phyloP scores from a whole-genome alignment of 768 basidiomycete species.

The Panus rudis region DNA sequence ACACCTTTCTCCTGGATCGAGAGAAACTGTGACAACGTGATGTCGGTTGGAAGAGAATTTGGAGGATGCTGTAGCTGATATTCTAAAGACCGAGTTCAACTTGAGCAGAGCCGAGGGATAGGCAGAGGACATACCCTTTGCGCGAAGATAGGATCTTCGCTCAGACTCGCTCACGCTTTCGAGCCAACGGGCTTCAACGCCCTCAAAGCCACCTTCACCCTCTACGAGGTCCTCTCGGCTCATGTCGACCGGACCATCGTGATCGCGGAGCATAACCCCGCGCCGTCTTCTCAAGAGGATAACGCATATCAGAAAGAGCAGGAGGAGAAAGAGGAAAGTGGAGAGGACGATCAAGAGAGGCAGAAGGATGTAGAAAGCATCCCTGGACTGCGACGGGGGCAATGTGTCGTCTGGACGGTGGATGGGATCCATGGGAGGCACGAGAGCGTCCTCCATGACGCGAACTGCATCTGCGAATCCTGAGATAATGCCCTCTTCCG shows the following conservation, averaged over 20 bases:
- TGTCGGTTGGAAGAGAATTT: conserved; percentile 95
- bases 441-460: background rate
- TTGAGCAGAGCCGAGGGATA: conserved; percentile 4
- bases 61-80: conserved; percentile 86
- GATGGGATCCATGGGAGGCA: background rate
- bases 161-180: conserved; percentile 67
- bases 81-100: too few relatives aligned
- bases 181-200: conserved; percentile 89
- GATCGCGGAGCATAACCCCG: conserved; percentile 75
- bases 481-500: background rate
- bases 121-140: conserved; percentile 61
- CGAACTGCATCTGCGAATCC: background rate
- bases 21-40: conserved; percentile 96
- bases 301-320: conserved; percentile 86
- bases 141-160: conserved; percentile 68
- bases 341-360: conserved; percentile 92
- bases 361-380: conserved; percentile 80
- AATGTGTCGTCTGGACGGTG: conserved; percentile 6
- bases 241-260: conserved; percentile 90
- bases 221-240: conserved; percentile 85
- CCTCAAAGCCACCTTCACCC: conserved; percentile 90
- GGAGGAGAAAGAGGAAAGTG: conserved; percentile 86
- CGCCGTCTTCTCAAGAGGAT: conserved; percentile 74
- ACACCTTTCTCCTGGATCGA: conserved; percentile 99
- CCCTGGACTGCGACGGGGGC: conserved; percentile 29